A percentile compares a stretch with the other conserved stretches of the same genome.
Conservation (phyloP, 257 asterid species). For the Lantana camara region DNA sequence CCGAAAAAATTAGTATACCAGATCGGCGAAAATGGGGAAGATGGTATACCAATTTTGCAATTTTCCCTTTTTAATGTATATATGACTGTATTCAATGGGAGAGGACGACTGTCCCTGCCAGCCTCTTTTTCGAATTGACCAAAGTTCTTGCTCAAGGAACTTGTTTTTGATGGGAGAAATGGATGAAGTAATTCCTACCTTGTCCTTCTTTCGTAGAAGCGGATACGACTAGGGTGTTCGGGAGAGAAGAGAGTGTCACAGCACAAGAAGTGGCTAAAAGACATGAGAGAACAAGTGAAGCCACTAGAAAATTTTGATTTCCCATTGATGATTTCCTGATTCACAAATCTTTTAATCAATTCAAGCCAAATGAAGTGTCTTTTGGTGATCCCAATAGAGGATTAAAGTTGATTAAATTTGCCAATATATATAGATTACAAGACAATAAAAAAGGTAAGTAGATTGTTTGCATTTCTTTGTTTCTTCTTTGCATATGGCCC, state of each 20-base stretch:
- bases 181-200: conserved; percentile 28
- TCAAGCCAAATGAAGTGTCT: conserved; percentile 1
- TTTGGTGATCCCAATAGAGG: background rate
- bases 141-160: too few relatives aligned
- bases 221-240: conserved; percentile 32
- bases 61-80: too few relatives aligned
- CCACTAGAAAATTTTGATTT: conserved; percentile 8
- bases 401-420: conserved; percentile 4
- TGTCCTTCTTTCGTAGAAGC: conserved; percentile 36
- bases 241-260: conserved; percentile 38
- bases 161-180: background rate
- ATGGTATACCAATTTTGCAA: too few relatives aligned
- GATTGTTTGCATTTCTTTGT: conserved; percentile 22
- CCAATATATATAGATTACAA: conserved; percentile 10
- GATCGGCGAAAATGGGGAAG: too few relatives aligned
- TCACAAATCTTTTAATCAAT: too few relatives aligned
- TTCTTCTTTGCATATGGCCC: background rate
- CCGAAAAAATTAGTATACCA: too few relatives aligned
- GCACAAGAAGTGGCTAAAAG: conserved; percentile 31
- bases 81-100: too few relatives aligned
- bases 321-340: conserved; percentile 25
- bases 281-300: conserved; percentile 29
- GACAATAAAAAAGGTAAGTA: background rate
- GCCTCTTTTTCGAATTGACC: background rate
- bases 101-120: too few relatives aligned